Conservation (phyloP, 1,284 basidiomycete species). For the Hypsizygus ulmarius region DNA sequence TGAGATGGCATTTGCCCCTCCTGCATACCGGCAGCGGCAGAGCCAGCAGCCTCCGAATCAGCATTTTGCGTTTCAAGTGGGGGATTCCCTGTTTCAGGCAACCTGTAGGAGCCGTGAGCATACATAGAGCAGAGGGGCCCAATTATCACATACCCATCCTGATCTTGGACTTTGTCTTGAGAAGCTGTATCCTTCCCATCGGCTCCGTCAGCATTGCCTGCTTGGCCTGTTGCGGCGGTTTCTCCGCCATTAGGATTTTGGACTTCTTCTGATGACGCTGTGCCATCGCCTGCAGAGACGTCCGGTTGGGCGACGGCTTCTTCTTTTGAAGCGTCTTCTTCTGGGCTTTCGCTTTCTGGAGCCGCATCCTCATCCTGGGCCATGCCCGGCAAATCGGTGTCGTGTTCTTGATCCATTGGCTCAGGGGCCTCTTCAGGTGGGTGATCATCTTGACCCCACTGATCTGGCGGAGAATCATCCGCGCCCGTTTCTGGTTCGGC, state of each 20-base stretch:
- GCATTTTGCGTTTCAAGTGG: constrained; percentile 23
- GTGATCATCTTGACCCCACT: constrained; percentile 41
- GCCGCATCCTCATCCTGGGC: constrained; percentile 24
- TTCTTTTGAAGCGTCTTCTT: constrained; percentile 35
- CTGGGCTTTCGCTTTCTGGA: constrained; percentile 18
- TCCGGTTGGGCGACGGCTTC: constrained; percentile 39
- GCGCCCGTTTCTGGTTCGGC: constrained; percentile 27
- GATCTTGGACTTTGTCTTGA: constrained; percentile 27
- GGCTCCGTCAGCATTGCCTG: constrained; percentile 29
- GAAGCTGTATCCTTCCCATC: constrained; percentile 27
- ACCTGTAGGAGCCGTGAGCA: constrained; percentile 16
- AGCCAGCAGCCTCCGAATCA: constrained; percentile 33
- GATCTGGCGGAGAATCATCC: constrained; percentile 41
- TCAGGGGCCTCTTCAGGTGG: constrained; percentile 34
- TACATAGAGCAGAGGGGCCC: neutral
- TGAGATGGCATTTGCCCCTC: constrained; percentile 45
- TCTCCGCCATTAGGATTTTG: constrained; percentile 28
- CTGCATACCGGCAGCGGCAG: constrained; percentile 40
- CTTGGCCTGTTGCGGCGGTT: constrained; percentile 30
- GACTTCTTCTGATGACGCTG: constrained; percentile 29
- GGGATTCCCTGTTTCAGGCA: constrained; percentile 24
- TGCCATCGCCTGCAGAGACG: constrained; percentile 36
- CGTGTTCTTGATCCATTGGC: constrained; percentile 31
- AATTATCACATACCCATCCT: constrained; percentile 30
- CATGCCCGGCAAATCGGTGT: constrained; percentile 39